Evolutionary conservation across 225 moss, liverwort and hornwort genomes (phyloP), one percentile per base, ranked within the genome.

Genomic region (Physcomitrium patens): DNA sequence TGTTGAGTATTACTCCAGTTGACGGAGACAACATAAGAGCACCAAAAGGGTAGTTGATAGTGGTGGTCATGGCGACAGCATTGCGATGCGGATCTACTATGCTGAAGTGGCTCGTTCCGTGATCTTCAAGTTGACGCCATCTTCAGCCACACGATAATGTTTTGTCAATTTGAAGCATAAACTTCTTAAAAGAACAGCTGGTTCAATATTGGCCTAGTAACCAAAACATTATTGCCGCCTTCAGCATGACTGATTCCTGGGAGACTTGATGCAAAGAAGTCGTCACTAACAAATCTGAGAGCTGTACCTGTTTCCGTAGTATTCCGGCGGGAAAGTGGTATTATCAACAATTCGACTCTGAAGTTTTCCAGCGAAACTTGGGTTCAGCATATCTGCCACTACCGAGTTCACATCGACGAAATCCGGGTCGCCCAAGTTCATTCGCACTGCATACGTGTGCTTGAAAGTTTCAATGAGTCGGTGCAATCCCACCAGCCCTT

Each of bases 401-500:
- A 96, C 91, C 0, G 75, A 14, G 1, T 8, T 75, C 47, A 92
- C 65, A 63, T 94, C 85, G 0, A 81, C 81, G 31, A 92, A 96
- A 10, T 72, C 82, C 24, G 93, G 94, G 65, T 96, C 94, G 6
- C 6, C 96, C 68, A 96, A 66, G 51, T 83, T 74, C 69, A 87
- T 85, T 52, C 94, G 92, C 0, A 94, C 88, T 5, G 96, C 94
- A 17, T 74, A 96, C 0, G 94, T 85, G 26, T 96, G 94, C 76
- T 96, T 96, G 78, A 96, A 92, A 10, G 96, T 92, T 76, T 96
- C 96, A 24, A 94, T 77, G 0, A 94, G 68, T 14, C 82, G 94
- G 70, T 96, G 96, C 31, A 90, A 58, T 9, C 91, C 93, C 66
- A 85, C 43, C 31, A 89, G 18, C 23, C 87, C 91, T 8, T 72